phyloP scores from a whole-genome alignment of 257 asterid genomes.

The Nicotiana tabacum region DNA sequence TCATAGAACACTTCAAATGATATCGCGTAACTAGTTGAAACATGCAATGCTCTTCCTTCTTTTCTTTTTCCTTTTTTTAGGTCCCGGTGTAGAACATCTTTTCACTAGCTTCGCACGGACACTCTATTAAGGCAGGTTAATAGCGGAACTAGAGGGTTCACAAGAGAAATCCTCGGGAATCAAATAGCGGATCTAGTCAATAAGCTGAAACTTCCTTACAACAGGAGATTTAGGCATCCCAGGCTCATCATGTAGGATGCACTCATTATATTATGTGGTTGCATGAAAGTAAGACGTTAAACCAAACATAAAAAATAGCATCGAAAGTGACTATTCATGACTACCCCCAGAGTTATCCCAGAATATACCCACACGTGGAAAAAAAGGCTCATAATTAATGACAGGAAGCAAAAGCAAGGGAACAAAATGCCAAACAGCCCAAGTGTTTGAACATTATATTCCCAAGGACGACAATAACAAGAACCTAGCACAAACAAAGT shows the following conservation, averaged over 20 bases:
- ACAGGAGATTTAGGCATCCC: neutral
- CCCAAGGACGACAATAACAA: neutral
- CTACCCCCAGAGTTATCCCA: neutral
- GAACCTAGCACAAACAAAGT: neutral
- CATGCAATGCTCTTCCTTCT: neutral
- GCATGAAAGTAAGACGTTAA: neutral
- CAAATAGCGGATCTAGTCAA: neutral
- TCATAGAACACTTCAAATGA: neutral
- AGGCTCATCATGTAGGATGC: neutral
- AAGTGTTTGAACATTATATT: neutral
- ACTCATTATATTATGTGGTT: neutral
- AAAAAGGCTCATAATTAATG: neutral
- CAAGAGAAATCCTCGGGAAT: neutral
- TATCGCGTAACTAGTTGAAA: neutral
- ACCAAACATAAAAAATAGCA: neutral
- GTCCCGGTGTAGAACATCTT: neutral
- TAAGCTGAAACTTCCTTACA: neutral
- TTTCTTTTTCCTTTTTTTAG: neutral
- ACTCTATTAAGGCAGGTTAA: neutral
- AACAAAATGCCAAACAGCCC: neutral
- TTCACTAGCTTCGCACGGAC: neutral
- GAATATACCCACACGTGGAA: neutral
- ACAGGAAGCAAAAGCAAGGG: neutral
- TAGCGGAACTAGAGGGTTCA: neutral
- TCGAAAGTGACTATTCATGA: neutral